These are phyloP conservation scores for Allium sativum DNA, from an alignment of 106 monocot genomes.

Conservation along the genomic window DNA sequence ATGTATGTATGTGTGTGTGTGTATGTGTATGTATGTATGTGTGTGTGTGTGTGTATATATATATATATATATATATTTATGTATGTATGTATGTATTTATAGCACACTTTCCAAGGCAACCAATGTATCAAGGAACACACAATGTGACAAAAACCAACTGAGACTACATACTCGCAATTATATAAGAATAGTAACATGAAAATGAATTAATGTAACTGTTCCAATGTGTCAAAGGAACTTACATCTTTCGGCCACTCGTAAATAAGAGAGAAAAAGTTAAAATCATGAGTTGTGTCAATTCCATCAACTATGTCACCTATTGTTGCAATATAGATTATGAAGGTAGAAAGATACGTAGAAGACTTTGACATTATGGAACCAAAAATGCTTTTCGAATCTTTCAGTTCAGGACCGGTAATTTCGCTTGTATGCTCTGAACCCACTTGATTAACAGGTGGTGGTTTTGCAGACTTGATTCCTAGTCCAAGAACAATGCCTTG, in stretches of 20 bases:
- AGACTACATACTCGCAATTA: constrained; percentile 3
- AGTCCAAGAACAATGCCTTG: constrained; percentile 60
- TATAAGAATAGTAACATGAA: background rate
- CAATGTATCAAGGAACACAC: too few relatives aligned
- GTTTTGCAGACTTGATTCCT: constrained; percentile 48
- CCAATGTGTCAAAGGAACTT: constrained; percentile 17
- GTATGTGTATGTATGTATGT: too few relatives aligned
- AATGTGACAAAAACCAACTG: background rate
- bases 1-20: too few relatives aligned
- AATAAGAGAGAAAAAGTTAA: constrained; percentile 94
- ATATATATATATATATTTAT: too few relatives aligned
- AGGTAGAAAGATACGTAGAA: constrained; percentile 82
- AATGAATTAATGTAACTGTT: background rate
- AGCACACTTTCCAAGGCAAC: too few relatives aligned
- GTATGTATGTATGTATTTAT: too few relatives aligned
- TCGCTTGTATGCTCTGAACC: constrained; percentile 26
- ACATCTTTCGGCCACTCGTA: constrained; percentile 99
- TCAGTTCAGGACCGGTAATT: constrained; percentile 25
- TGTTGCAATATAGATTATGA: constrained; percentile 91
- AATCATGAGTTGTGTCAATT: constrained; percentile 92
- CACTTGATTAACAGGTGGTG: constrained; percentile 13
- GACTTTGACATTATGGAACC: constrained; percentile 51
- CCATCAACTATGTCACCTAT: constrained; percentile 98
- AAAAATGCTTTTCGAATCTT: constrained; percentile 50
- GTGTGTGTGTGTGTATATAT: too few relatives aligned